phyloP scores from a whole-genome alignment of 2,329 filamentous ascomycete genomes.

The Penicillium sp. region DNA sequence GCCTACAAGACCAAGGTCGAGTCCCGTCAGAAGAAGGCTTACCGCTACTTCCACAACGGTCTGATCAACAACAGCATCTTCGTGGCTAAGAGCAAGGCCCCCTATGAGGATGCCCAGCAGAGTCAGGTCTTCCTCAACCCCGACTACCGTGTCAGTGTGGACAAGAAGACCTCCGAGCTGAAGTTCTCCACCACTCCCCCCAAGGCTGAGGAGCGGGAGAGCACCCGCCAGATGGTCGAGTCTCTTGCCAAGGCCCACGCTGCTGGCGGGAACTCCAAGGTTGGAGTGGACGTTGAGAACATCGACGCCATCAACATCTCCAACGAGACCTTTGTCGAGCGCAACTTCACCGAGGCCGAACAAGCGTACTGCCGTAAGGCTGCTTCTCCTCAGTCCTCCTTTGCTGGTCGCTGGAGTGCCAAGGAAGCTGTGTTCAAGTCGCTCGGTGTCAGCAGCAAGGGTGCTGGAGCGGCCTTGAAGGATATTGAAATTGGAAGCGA shows the following conservation, averaged over 20 bases:
- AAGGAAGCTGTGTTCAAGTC: constrained; percentile 99
- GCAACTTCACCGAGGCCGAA: constrained; percentile 85
- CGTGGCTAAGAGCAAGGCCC: constrained; percentile 85
- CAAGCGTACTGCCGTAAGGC: constrained; percentile 80
- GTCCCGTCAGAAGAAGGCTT: constrained; percentile 94
- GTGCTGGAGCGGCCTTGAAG: constrained; percentile 81
- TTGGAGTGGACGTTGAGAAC: constrained; percentile 91
- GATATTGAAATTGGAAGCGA: constrained; percentile 89
- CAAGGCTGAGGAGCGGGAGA: constrained; percentile 55
- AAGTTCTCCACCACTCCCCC: constrained; percentile 66
- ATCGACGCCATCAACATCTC: constrained; percentile 82
- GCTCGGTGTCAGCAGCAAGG: constrained; percentile 76
- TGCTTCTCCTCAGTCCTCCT: constrained; percentile 76
- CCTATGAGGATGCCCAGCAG: constrained; percentile 84
- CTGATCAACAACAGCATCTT: constrained; percentile 98
- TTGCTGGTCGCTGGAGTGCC: constrained; percentile 91
- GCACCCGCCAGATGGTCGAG: constrained; percentile 70
- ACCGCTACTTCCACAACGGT: constrained; percentile 97
- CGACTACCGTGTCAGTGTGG: constrained; percentile 71
- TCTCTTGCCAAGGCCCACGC: constrained; percentile 63
- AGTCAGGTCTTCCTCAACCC: constrained; percentile 89
- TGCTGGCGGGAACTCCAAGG: constrained; percentile 58
- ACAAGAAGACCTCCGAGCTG: constrained; percentile 81
- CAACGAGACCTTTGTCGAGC: constrained; percentile 88
- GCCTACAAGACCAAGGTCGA: constrained; percentile 84